A percentile compares a stretch with the other conserved stretches of the same genome.
Conservation (phyloP, 2,329 filamentous ascomycete genomes). For the Paraphoma chrysanthemicola region DNA sequence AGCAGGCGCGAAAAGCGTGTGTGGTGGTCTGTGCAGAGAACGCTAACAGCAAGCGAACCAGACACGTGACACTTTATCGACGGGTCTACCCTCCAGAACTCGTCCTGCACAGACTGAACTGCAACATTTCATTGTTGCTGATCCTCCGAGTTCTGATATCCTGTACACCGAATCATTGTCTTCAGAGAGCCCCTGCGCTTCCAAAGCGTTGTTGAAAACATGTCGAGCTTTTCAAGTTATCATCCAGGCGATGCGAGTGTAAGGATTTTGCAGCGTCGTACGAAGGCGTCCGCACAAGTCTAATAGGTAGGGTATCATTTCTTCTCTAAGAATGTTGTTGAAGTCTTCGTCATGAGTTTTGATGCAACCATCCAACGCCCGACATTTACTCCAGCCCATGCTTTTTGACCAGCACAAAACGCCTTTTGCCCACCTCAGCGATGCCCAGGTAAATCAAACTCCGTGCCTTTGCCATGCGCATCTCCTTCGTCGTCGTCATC, state of each 20-base stretch:
- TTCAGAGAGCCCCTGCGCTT: no score
- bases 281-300: no score
- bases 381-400: neutral
- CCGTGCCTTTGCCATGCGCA: conserved; percentile 30
- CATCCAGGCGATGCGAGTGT: no score
- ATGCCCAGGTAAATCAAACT: conserved; percentile 47
- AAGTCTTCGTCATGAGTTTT: neutral
- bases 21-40: conserved; percentile 12
- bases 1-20: conserved; percentile 21
- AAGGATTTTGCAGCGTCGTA: no score
- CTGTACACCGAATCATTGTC: no score
- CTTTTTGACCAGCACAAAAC: neutral
- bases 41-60: conserved; percentile 15
- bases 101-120: no score
- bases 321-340: neutral
- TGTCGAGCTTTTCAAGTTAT: no score
- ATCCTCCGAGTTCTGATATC: no score
- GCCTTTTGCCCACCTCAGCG: conserved; percentile 15
- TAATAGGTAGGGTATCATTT: conserved; percentile 4
- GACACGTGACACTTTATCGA: conserved; percentile 9
- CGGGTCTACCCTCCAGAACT: no score
- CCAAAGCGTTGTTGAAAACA: no score
- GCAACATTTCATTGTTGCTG: no score
- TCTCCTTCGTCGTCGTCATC: conserved; percentile 34
- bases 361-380: neutral